Evolutionary conservation across 2,329 filamentous ascomycete genomes (phyloP), one percentile per base, ranked within the genome.

Genomic region (Esteya vermicola): DNA sequence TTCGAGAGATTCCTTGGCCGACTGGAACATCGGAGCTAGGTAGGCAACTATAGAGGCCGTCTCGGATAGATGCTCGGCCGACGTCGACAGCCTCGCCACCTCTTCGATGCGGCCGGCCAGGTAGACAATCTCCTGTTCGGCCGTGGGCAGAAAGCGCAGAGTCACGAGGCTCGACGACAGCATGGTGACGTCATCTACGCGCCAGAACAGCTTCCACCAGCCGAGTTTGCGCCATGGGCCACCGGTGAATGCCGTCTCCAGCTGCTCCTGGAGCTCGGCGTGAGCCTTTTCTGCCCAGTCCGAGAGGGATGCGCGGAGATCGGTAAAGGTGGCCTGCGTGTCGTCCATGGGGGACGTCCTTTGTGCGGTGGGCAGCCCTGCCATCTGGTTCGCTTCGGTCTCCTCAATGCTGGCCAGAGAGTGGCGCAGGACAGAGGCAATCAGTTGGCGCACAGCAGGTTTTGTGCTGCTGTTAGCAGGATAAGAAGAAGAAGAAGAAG

Each of bases 151-250:
- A 64, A 93, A 96, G 7, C 73, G 69, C 47, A 78, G 77, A 44
- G 74, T 72, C 4, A 95, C 64, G 44, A 95, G 80, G 49, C 91
- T 82, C 1, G 77, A 75, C 3, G 82, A 78, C 40, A 94, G 77
- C 70, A 89, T 81, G 3, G 77, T 75, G 10, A 95, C 85, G 51
- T 95, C 89, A 54, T 96, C 89, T 20, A 91, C 86, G 18, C 85
- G 77, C 86, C 86, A 94, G 54, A 94, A 86, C 0, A 96, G 70
- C 56, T 93, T 93, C 81, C 85, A 95, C 88, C 89, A 96, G 14
- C 78, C 72, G 4, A 94, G 65, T 46, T 82, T 80, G 21, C 75
- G 72, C 89, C 89, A 95, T 30, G 77, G 68, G 16, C 64, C 68
- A n/a, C 82, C 77, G 0, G 72, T 65, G 50, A 95, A 89, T 0